These are phyloP conservation scores for Brachypodium distachyon DNA, from an alignment of 202 grass and related monocot genomes.

Conservation along the genomic window DNA sequence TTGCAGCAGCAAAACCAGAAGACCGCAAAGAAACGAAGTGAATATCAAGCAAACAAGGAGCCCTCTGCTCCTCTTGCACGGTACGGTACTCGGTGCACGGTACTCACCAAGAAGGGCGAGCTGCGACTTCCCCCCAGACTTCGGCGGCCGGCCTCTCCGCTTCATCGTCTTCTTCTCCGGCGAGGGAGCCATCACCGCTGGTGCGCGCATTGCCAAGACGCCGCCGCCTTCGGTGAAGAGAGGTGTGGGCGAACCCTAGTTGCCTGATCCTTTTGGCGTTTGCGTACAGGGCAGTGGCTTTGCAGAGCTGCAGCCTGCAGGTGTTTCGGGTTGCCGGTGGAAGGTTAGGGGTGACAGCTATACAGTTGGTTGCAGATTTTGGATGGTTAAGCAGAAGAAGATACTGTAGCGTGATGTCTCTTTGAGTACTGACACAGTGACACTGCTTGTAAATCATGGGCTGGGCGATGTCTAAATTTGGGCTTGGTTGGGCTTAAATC, in stretches of 20 bases:
- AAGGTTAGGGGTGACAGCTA: not conserved
- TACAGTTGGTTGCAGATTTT: not conserved
- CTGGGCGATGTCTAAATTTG: not conserved
- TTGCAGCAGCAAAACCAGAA: not conserved
- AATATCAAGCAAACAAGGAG: not conserved
- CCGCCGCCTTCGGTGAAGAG: not conserved
- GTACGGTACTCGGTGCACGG: not conserved
- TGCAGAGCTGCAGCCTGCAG: not conserved
- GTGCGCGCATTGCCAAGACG: conserved; percentile 2
- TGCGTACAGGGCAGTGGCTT: not conserved
- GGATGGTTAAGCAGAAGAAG: not conserved
- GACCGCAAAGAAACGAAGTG: not conserved
- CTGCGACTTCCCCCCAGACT: conserved; percentile 20
- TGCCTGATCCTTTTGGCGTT: not conserved
- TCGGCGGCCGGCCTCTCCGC: conserved; percentile 11
- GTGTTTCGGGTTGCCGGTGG: not conserved
- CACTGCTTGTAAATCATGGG: too few species aligned
- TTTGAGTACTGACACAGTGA: not conserved
- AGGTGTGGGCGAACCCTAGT: not conserved
- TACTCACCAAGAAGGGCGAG: conserved; percentile 22
- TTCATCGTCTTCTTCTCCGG: conserved; percentile 10
- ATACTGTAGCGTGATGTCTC: not conserved
- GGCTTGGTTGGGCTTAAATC: too few species aligned
- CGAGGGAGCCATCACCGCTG: not conserved
- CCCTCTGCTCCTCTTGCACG: not conserved